Percentiles rank a stretch among this genome's conserved stretches.
These are phyloP conservation scores for Quercus cerris DNA, from an alignment of 306 rosid species.

Conservation along the genomic window DNA sequence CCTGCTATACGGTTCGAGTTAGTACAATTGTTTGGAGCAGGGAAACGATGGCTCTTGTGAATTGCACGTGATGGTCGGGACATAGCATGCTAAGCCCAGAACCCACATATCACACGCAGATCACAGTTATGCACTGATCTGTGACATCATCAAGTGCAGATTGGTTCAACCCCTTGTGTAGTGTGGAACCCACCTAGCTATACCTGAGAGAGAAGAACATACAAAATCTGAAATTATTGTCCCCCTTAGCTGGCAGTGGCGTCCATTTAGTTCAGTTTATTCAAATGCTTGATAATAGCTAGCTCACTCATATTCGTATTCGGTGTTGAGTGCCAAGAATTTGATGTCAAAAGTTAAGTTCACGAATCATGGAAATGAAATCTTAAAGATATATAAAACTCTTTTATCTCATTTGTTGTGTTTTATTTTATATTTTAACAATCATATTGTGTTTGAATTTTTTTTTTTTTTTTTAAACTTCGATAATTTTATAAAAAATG, in stretches of 20 bases:
- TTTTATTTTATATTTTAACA: too few species aligned
- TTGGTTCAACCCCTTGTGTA: constrained; percentile 21
- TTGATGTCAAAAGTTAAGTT: too few species aligned
- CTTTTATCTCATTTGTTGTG: too few species aligned
- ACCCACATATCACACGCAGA: constrained; percentile 26
- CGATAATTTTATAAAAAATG: too few species aligned
- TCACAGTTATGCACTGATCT: background rate
- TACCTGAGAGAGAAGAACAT: constrained; percentile 14
- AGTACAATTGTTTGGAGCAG: constrained; percentile 7
- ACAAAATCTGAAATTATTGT: constrained; percentile 11
- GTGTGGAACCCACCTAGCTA: constrained; percentile 22
- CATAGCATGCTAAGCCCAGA: constrained; percentile 18
- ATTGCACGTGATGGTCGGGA: constrained; percentile 40
- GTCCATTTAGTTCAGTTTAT: too few species aligned
- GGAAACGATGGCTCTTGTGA: background rate
- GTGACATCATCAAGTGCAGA: background rate
- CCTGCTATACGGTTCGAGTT: too few species aligned
- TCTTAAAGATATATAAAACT: too few species aligned
- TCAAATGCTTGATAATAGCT: background rate
- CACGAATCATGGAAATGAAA: too few species aligned
- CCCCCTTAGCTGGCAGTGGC: constrained; percentile 18
- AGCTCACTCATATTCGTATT: constrained; percentile 11
- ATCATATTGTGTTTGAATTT: too few species aligned
- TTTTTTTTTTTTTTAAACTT: too few species aligned
- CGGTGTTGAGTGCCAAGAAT: background rate